Conservation (phyloP, 2,329 filamentous ascomycete species). For the Graphium sp. region DNA sequence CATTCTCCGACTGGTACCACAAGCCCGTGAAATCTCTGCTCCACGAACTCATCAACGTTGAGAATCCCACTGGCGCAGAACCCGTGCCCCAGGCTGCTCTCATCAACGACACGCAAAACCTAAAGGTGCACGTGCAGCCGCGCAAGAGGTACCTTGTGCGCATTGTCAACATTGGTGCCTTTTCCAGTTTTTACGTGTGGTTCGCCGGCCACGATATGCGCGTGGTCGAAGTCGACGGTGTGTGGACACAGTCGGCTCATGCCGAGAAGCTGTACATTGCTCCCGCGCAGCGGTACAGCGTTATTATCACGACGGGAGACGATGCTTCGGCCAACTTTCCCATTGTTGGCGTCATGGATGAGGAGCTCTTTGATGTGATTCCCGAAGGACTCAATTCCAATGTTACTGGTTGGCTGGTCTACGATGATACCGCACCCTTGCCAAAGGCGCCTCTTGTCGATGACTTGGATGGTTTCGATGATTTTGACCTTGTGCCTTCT, state of each 20-base stretch:
- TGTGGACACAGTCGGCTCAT: constrained; percentile 44
- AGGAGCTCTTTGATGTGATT: constrained; percentile 45
- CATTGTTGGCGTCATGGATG: constrained; percentile 53
- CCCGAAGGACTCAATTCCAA: constrained; percentile 54
- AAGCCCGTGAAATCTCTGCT: constrained; percentile 31
- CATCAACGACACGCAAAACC: constrained; percentile 52
- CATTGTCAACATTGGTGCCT: constrained; percentile 58
- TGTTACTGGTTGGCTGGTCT: constrained; percentile 47
- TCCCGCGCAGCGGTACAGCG: constrained; percentile 49
- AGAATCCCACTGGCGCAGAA: constrained; percentile 40
- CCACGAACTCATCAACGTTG: constrained; percentile 29
- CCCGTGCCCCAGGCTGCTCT: constrained; percentile 53
- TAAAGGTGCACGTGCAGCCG: constrained; percentile 41
- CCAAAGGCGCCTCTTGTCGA: constrained; percentile 37
- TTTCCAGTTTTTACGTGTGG: constrained; percentile 50
- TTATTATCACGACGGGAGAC: constrained; percentile 46
- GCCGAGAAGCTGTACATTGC: constrained; percentile 49
- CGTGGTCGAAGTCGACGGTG: constrained; percentile 58
- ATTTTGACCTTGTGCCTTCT: constrained; percentile 51
- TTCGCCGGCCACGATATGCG: constrained; percentile 50
- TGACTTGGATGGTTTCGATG: constrained; percentile 53
- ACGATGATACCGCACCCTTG: constrained; percentile 26
- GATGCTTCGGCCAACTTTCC: constrained; percentile 43
- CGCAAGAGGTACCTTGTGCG: constrained; percentile 59
- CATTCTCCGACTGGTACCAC: constrained; percentile 58